Percentiles rank a stretch among this genome's conserved stretches.
Conservation (phyloP, 2,329 filamentous ascomycete species). For the Paracorniculantispora psalliotae region DNA sequence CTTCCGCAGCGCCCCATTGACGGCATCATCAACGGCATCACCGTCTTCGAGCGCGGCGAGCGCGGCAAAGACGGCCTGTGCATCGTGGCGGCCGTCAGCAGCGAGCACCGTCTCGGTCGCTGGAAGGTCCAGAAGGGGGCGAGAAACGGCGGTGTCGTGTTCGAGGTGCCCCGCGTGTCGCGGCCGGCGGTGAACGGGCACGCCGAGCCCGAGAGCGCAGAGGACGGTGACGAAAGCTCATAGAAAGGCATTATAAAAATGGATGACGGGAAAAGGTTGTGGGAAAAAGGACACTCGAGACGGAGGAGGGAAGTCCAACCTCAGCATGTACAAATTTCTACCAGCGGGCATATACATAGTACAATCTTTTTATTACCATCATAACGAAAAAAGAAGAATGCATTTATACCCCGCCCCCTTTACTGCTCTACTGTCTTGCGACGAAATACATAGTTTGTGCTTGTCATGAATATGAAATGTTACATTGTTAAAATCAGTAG, state of each 20-base stretch:
- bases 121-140: conserved; percentile 65
- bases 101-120: conserved; percentile 77
- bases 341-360: neutral
- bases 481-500: too few relatives aligned
- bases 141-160: conserved; percentile 81
- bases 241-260: neutral
- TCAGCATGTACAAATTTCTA: neutral
- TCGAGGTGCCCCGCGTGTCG: conserved; percentile 62
- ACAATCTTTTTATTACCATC: neutral
- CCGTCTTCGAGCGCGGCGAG: conserved; percentile 79
- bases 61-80: conserved; percentile 72
- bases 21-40: conserved; percentile 84
- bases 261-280: neutral
- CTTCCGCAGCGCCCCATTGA: conserved; percentile 39
- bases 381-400: neutral
- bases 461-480: too few relatives aligned
- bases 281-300: neutral
- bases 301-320: neutral
- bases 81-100: conserved; percentile 79
- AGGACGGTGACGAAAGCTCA: conserved; percentile 20
- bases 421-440: too few relatives aligned
- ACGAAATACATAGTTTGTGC: too few relatives aligned
- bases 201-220: conserved; percentile 30
- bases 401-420: neutral
- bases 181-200: neutral